phyloP scores from a whole-genome alignment of 2,329 filamentous ascomycete genomes.

The Iodosphaeria phyllophila region DNA sequence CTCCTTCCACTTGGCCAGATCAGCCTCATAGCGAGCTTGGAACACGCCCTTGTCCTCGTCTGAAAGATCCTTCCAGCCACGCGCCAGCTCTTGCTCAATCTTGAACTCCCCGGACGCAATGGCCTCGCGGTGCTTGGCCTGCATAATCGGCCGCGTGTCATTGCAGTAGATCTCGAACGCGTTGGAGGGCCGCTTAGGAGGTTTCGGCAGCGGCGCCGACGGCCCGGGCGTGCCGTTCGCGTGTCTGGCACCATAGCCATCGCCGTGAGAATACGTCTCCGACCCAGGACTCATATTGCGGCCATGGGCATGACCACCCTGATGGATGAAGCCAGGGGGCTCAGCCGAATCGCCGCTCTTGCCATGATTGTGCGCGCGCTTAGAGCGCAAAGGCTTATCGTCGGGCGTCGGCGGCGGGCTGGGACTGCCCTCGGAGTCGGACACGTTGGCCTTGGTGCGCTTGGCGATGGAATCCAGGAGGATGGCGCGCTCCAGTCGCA shows the following conservation, averaged over 20 bases:
- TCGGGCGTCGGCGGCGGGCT: slow-evolving; percentile 70
- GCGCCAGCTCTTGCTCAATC: slow-evolving; percentile 35
- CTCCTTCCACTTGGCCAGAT: slow-evolving; percentile 21
- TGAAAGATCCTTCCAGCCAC: slow-evolving; percentile 33
- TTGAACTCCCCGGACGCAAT: slow-evolving; percentile 16
- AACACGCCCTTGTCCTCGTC: slow-evolving; percentile 30
- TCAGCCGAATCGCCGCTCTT: slow-evolving; percentile 17
- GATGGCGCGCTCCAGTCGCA: slow-evolving; percentile 70
- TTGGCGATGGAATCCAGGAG: slow-evolving; percentile 55
- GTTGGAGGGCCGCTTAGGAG: slow-evolving; percentile 23
- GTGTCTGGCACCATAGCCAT: slow-evolving; percentile 15
- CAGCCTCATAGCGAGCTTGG: slow-evolving; percentile 21
- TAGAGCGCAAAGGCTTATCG: slow-evolving; percentile 59
- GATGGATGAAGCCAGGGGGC: slow-evolving; percentile 25
- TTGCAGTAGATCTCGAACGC: slow-evolving; percentile 37
- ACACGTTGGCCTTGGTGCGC: slow-evolving; percentile 55
- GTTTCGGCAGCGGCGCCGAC: slow-evolving; percentile 16
- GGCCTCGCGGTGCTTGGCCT: slow-evolving; percentile 23
- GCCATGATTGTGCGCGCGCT: slow-evolving; percentile 39
- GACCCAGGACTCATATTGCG: too few species aligned
- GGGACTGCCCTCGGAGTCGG: slow-evolving; percentile 62
- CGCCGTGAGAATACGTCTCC: slow-evolving; percentile 32
- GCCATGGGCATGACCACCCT: slow-evolving; percentile 25
- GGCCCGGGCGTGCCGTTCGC: slow-evolving; percentile 11
- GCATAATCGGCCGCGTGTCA: slow-evolving; percentile 25